Conservation (phyloP, 179 eudicot species). For the Beta lomatogona region DNA sequence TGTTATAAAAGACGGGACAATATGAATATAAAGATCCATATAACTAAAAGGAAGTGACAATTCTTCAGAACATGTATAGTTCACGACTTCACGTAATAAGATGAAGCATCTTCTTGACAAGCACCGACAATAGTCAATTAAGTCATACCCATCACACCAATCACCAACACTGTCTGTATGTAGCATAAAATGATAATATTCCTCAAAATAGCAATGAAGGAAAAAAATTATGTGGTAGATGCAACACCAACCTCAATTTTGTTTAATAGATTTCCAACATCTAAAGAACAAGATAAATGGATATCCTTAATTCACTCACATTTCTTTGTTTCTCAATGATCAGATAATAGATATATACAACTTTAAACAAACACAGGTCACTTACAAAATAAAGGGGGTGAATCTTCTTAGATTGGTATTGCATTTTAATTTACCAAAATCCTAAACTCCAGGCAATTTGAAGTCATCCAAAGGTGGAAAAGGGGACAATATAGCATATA, state of each 20-base stretch:
- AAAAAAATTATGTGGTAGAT: background rate
- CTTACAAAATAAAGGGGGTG: constrained; percentile 7
- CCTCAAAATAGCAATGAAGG: background rate
- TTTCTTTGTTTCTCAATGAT: constrained; percentile 13
- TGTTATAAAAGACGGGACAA: no score
- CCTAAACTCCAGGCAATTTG: constrained; percentile 34
- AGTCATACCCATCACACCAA: background rate
- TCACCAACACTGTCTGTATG: background rate
- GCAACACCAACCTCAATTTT: background rate
- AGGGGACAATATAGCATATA: constrained; percentile 32
- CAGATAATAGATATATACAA: background rate
- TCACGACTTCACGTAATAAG: no score
- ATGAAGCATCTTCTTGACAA: no score
- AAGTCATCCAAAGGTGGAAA: constrained; percentile 23
- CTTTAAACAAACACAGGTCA: constrained; percentile 15
- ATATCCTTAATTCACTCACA: constrained; percentile 9
- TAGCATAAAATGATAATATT: background rate
- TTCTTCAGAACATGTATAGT: no score
- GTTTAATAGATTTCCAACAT: background rate
- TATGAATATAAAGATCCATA: no score
- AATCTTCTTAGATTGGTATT: constrained; percentile 9
- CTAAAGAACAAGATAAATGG: constrained; percentile 8
- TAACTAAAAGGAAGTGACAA: no score
- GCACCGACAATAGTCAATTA: no score
- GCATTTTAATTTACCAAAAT: background rate